phyloP scores from a whole-genome alignment of 331 rosid genomes.

The Rhamnella rubrinervis region DNA sequence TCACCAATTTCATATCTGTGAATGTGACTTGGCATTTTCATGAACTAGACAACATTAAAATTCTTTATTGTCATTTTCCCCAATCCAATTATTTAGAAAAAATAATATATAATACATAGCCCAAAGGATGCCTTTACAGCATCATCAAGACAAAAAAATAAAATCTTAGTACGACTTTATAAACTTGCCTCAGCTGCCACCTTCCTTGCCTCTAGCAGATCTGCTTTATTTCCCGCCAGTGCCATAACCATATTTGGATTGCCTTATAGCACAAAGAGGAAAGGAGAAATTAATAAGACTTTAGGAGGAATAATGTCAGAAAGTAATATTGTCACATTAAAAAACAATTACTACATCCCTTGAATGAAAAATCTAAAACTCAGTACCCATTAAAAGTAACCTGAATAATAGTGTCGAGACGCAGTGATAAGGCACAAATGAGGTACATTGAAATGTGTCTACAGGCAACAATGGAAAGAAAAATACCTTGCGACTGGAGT shows the following conservation, averaged over 20 bases:
- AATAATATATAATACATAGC: too few species aligned
- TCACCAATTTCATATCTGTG: too few species aligned
- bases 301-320: neutral
- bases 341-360: neutral
- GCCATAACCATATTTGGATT: slow-evolving; percentile 70
- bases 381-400: neutral
- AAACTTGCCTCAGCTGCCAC: slow-evolving; percentile 56
- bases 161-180: neutral
- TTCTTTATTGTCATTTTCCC: too few species aligned
- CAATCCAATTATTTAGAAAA: too few species aligned
- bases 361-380: neutral
- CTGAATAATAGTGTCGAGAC: neutral
- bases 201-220: slow-evolving; percentile 48
- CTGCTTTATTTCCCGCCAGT: slow-evolving; percentile 63
- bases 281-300: slow-evolving; percentile 10
- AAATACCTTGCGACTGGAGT: slow-evolving; percentile 57
- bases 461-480: neutral
- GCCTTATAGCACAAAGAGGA: slow-evolving; percentile 28
- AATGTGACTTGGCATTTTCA: too few species aligned
- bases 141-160: too few species aligned
- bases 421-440: neutral
- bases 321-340: neutral
- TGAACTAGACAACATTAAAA: too few species aligned
- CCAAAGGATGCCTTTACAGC: too few species aligned
- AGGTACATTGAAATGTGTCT: neutral